phyloP scores from a whole-genome alignment of 1,284 basidiomycete genomes.

The Ustilago sp. region DNA sequence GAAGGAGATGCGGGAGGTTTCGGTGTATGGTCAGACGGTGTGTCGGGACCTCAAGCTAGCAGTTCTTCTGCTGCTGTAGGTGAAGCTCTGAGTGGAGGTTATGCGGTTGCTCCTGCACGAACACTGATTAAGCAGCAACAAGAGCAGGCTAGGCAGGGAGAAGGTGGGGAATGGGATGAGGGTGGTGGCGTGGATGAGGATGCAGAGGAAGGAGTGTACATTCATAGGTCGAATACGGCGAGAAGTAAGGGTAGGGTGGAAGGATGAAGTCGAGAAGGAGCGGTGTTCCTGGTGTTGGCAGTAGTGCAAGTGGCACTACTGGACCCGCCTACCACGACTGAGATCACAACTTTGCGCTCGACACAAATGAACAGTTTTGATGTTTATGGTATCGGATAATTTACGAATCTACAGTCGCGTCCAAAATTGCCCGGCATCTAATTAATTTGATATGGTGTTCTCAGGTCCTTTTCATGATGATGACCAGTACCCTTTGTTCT shows the following conservation, averaged over 20 bases:
- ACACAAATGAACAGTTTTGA: too few species aligned
- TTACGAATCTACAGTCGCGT: too few species aligned
- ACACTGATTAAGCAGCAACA: slow-evolving; percentile 4
- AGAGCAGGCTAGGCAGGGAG: slow-evolving; percentile 8
- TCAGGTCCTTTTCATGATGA: too few species aligned
- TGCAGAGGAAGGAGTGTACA: slow-evolving; percentile 56
- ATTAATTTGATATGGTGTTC: too few species aligned
- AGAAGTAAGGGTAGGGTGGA: not conserved
- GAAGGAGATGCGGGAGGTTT: not conserved
- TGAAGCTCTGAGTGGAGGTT: slow-evolving; percentile 34
- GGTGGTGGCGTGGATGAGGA: slow-evolving; percentile 25
- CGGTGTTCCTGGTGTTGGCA: slow-evolving; percentile 9
- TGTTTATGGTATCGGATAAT: too few species aligned
- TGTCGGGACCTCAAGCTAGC: slow-evolving; percentile 36
- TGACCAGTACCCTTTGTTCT: too few species aligned
- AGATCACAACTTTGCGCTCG: too few species aligned
- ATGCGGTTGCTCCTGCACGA: slow-evolving; percentile 36
- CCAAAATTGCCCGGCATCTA: too few species aligned
- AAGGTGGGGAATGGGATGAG: slow-evolving; percentile 20
- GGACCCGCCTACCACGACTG: slow-evolving; percentile 22
- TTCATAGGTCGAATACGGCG: slow-evolving; percentile 30
- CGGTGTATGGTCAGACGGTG: slow-evolving; percentile 42
- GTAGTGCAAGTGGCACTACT: not conserved
- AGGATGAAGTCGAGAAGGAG: slow-evolving; percentile 7
- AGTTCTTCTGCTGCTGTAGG: slow-evolving; percentile 30